Conservation (phyloP, 352 stramenopile genomes). For the Phytopythium aichiense region DNA sequence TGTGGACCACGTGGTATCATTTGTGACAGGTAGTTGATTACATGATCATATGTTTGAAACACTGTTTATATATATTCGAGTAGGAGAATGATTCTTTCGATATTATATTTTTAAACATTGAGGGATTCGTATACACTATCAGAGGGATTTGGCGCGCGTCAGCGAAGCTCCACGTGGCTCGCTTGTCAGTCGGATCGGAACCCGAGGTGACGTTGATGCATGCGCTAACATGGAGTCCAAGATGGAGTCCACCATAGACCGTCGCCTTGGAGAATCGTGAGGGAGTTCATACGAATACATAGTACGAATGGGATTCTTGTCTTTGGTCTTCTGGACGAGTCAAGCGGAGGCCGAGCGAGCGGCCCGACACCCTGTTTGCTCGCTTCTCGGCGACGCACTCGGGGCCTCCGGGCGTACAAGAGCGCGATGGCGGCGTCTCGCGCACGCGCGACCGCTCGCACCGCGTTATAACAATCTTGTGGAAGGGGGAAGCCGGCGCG, state of each 20-base stretch:
- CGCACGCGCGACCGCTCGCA: neutral
- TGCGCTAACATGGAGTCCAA: neutral
- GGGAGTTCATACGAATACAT: too few species aligned
- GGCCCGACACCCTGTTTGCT: neutral
- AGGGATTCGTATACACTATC: neutral
- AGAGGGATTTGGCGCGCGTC: neutral
- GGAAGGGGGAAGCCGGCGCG: neutral
- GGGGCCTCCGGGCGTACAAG: slow-evolving; percentile 3
- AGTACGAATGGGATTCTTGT: neutral
- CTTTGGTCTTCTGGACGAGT: neutral
- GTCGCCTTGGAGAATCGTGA: too few species aligned
- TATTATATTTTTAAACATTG: neutral
- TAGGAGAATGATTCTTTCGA: neutral
- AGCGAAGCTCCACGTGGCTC: neutral
- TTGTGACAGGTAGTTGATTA: neutral
- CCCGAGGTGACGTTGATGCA: too few species aligned
- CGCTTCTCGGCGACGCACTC: neutral
- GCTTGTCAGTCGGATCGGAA: neutral
- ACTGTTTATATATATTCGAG: neutral
- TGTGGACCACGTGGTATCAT: neutral
- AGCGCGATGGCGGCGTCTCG: neutral
- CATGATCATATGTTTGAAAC: neutral
- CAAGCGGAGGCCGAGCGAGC: neutral
- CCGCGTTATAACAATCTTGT: slow-evolving; percentile 8
- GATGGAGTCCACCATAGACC: too few species aligned